Conservation (phyloP, 768 basidiomycete species). For the Psilocybe sp. region DNA sequence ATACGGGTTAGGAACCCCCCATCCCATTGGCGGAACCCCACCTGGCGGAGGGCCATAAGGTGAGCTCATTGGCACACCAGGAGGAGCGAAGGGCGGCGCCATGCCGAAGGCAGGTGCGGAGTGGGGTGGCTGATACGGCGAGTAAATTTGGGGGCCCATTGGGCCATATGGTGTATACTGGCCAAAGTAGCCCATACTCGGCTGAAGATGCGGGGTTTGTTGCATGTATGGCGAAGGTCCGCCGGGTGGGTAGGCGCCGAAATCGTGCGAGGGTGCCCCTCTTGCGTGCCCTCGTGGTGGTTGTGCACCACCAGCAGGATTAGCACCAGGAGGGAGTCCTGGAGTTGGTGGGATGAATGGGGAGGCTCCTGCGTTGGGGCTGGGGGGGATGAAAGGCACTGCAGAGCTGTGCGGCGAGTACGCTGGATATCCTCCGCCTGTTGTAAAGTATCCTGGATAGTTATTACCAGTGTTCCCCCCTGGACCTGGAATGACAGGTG, state of each 20-base stretch:
- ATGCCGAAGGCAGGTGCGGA: slow-evolving; percentile 8
- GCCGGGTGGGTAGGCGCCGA: no score
- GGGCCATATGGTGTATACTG: no score
- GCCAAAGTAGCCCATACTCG: no score
- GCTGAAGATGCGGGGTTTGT: no score
- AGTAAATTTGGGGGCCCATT: not conserved
- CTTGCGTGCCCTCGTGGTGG: not conserved
- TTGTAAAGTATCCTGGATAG: slow-evolving; percentile 21
- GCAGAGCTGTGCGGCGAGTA: slow-evolving; percentile 8
- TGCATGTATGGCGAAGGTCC: no score
- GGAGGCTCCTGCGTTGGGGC: not conserved
- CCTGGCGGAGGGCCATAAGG: slow-evolving; percentile 16
- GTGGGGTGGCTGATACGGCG: slow-evolving; percentile 9
- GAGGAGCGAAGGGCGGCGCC: slow-evolving; percentile 4
- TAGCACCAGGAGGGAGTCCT: slow-evolving; percentile 20
- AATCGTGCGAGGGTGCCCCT: slow-evolving; percentile 3
- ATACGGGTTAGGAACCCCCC: not conserved
- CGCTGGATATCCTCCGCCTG: slow-evolving; percentile 14
- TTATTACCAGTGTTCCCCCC: slow-evolving; percentile 2
- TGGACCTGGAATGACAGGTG: slow-evolving; percentile 25
- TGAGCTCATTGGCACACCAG: slow-evolving; percentile 22
- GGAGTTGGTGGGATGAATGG: slow-evolving; percentile 7
- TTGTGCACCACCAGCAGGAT: not conserved
- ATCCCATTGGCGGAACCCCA: not conserved
- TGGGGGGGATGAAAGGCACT: slow-evolving; percentile 5